Evolutionary conservation across 495 filamentous ascomycete genomes (phyloP), one percentile per base, ranked within the genome.

Genomic region (Trichoderma asperelloides): DNA sequence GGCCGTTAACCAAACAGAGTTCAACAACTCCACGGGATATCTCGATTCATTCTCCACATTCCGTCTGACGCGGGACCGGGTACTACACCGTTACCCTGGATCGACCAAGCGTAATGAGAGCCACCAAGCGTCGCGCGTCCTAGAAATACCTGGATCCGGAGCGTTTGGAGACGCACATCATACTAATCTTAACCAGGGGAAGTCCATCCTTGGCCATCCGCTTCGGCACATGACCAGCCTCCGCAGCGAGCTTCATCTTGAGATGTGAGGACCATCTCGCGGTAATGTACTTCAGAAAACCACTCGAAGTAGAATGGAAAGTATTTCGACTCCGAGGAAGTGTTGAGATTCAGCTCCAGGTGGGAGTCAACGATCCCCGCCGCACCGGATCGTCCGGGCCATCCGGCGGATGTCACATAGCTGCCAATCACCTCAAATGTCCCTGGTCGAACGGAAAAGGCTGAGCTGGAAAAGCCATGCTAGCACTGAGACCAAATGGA

Each of bases 381-480:
- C 47, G 18, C 47, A 51, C 21, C 18, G 41, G n/a, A n/a, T n/a
- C n/a, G n/a, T 51, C 47, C 5, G 6, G n/a, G 47, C 4, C 25
- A 60, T 60, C 55, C 55, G 55, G 9, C 27, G 55, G 25, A 30
- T 23, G 55, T 21, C 47, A 21, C n/a, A 18, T 45, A 16, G 21
- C 28, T 21, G 23, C 5, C 12, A 60, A 30, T 60, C 55, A 60
- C 55, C 55, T 60, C 55, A 60, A 30, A 12, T 60, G 55, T 30
- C 25, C 28, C 16, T 60, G 85, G 66, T 93, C 90, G 74, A 92
- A 93, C 65, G 88, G 90, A 79, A 93, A 96, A 7, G 37, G 43
- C 49, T 91, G 90, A 4, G 90, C 93, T 25, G 92, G 92, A 71
- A 96, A 97, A 70, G 93, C 90, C 93, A 97, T 96, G 78, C 91